Conservation (phyloP, 2,329 filamentous ascomycete species). For the Fusarium heterosporum region DNA sequence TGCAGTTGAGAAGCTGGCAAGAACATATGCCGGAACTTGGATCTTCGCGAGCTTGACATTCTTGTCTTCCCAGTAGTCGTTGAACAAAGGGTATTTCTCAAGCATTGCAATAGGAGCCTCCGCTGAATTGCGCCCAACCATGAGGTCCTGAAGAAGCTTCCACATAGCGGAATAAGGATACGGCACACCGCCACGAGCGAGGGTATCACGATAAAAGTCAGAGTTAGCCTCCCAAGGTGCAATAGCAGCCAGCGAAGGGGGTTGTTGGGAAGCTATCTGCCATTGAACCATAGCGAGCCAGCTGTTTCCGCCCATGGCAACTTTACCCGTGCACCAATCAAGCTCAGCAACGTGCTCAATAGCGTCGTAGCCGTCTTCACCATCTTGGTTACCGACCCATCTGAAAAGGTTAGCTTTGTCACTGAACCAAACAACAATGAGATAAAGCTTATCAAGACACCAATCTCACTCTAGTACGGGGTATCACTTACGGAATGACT, state of each 20-base stretch:
- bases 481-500: slow-evolving; percentile 1
- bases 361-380: not conserved
- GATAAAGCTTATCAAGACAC: too few relatives aligned
- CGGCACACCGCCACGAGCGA: not conserved
- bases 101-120: slow-evolving; percentile 2
- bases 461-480: not conserved
- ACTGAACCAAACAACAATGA: too few relatives aligned
- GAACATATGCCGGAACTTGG: not conserved
- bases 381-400: slow-evolving; percentile 6
- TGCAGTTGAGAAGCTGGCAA: not conserved
- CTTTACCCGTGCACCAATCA: slow-evolving; percentile 2
- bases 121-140: not conserved
- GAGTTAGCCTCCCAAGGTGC: slow-evolving; percentile 1
- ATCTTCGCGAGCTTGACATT: not conserved
- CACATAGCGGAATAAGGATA: slow-evolving; percentile 6
- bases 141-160: not conserved
- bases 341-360: slow-evolving; percentile 4
- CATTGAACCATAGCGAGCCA: slow-evolving; percentile 10
- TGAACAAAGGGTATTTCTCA: not conserved
- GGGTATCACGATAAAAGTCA: slow-evolving; percentile 2
- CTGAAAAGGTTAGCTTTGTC: not conserved
- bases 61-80: slow-evolving; percentile 6
- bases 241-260: slow-evolving; percentile 1
- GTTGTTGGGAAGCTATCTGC: slow-evolving; percentile 6
- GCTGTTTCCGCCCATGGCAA: not conserved